Conservation (phyloP, 306 rosid genomes). For the Acacia melanoxylon region DNA sequence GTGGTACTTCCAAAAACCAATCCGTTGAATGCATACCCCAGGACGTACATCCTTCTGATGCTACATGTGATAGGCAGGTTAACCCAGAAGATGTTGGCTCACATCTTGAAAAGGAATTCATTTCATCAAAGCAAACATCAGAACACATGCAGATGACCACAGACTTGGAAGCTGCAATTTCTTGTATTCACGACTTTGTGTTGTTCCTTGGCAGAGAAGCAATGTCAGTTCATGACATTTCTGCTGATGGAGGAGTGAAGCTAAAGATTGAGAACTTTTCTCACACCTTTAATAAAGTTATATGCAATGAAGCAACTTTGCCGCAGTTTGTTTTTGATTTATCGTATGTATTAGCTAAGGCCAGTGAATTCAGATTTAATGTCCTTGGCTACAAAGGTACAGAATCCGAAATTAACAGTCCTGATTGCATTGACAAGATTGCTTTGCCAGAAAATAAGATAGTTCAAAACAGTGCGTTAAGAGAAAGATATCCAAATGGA, state of each 20-base stretch:
- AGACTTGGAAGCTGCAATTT: slow-evolving; percentile 75
- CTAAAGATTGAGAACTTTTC: slow-evolving; percentile 73
- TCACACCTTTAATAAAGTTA: slow-evolving; percentile 52
- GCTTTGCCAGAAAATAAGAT: slow-evolving; percentile 87
- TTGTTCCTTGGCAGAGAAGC: slow-evolving; percentile 72
- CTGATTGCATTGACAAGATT: slow-evolving; percentile 97
- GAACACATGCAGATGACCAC: slow-evolving; percentile 46
- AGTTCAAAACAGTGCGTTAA: slow-evolving; percentile 53
- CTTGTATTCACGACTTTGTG: slow-evolving; percentile 78
- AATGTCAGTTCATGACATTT: slow-evolving; percentile 59
- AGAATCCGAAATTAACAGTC: slow-evolving; percentile 75
- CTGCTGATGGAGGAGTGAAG: slow-evolving; percentile 62
- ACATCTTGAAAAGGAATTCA: slow-evolving; percentile 49
- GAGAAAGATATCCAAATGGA: slow-evolving; percentile 64
- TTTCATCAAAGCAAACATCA: slow-evolving; percentile 42
- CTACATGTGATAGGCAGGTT: slow-evolving; percentile 50
- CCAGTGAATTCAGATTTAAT: slow-evolving; percentile 76
- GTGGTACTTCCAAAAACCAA: slow-evolving; percentile 50
- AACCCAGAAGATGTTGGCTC: slow-evolving; percentile 57
- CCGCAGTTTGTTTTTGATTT: slow-evolving; percentile 73
- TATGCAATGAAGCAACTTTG: slow-evolving; percentile 56
- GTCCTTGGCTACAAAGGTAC: slow-evolving; percentile 73
- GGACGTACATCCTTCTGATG: slow-evolving; percentile 49
- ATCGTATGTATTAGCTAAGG: slow-evolving; percentile 72
- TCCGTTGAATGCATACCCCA: slow-evolving; percentile 45